Conservation (phyloP, 2,329 filamentous ascomycete genomes). For the Zarea fungicola region DNA sequence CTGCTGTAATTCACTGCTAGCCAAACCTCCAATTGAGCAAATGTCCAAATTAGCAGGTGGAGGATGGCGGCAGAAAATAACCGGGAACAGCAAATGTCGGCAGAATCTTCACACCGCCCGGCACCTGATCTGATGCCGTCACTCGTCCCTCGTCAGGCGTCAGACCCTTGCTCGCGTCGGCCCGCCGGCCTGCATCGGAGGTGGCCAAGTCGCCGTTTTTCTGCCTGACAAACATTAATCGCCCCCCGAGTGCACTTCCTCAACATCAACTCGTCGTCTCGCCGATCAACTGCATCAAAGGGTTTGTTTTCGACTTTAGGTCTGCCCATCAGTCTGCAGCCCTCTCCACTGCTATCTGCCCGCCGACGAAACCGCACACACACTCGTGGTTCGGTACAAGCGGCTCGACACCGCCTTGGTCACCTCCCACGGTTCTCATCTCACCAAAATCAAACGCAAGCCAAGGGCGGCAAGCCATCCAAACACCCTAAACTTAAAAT, state of each 20-base stretch:
- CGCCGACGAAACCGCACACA: too few relatives aligned
- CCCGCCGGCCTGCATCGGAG: conserved; percentile 11
- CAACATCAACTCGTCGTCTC: not conserved
- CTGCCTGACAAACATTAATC: conserved; percentile 7
- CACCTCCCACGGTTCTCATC: too few relatives aligned
- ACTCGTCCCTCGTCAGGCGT: conserved; percentile 7
- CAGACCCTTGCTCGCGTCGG: not conserved
- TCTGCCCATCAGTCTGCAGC: too few relatives aligned
- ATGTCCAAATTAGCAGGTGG: too few relatives aligned
- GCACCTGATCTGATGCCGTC: conserved; percentile 7
- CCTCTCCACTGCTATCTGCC: not conserved
- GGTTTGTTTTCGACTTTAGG: too few relatives aligned
- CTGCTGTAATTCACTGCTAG: too few relatives aligned
- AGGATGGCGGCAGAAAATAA: too few relatives aligned
- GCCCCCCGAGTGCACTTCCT: not conserved
- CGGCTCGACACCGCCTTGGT: conserved; percentile 7
- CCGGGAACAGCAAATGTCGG: not conserved
- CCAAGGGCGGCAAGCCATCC: too few relatives aligned
- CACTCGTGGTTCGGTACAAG: too few relatives aligned
- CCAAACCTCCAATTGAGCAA: too few relatives aligned
- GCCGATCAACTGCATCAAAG: not conserved
- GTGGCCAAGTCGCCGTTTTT: conserved; percentile 7
- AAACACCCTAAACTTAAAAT: too few relatives aligned
- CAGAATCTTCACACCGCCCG: not conserved
- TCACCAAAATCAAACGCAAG: too few relatives aligned